Evolutionary conservation across 495 filamentous ascomycete species (phyloP), one percentile per base, ranked within the genome.

Genomic region (Neurospora sp.): DNA sequence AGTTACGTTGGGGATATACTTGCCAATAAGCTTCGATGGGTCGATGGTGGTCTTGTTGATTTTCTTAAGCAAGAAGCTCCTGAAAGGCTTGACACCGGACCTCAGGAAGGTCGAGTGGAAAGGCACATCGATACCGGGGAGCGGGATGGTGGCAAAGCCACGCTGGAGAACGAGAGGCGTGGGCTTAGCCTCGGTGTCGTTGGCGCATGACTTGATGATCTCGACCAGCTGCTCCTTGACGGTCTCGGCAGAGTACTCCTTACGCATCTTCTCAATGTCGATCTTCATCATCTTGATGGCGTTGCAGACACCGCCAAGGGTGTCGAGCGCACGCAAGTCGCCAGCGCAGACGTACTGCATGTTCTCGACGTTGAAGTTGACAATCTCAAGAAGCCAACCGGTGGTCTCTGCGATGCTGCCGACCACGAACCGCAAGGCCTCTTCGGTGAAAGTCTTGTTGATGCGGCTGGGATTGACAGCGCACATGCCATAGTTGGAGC

Each of bases 1-100:
- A 18, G 96, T 99, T 70, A 99, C 96, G 81, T 99, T 99, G 75
- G 96, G 96, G 74, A 99, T 98, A 85, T 99, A 99, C 86, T 99
- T 99, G 72, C 96, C 96, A 76, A 99, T 84, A 76, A 99, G 83
- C 85, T 98, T 99, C 84, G 92, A 90, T 18, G 96, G 96, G 78
- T 99, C 96, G 80, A 99, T 98, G 59, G 92, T 95, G 23, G 93
- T 97, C 88, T 96, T 96, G 86, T 98, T 92, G 87, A 99, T 98
- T 88, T 99, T 99, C 92, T 98, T 98, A 74, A 98, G 90, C 78
- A 99, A 83, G 87, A 99, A 98, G 70, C 89, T 92, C 71, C 96
- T 89, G 93, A 99, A 99, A 54, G 96, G 96, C 86, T 99, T 99
- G 82, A 99, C 96, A 77, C 96, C 96, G 27, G 93, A 97, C 23